Conservation (phyloP, 495 filamentous ascomycete genomes). For the Xylaria castorea region DNA sequence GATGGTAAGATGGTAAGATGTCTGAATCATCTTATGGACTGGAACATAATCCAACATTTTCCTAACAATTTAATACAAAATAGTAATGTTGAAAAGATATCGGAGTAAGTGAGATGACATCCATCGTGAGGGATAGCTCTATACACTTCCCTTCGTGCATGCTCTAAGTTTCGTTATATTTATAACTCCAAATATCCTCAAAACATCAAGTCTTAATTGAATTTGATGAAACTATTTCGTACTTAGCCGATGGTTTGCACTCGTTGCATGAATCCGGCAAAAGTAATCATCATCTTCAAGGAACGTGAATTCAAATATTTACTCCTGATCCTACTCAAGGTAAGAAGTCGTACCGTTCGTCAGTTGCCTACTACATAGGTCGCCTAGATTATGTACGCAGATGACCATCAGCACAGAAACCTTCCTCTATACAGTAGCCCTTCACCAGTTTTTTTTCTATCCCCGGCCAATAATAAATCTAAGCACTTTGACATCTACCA, state of each 20-base stretch:
- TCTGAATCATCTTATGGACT: not conserved
- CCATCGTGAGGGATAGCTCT: not conserved
- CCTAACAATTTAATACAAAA: not conserved
- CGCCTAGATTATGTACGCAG: not conserved
- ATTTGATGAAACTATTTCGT: not conserved
- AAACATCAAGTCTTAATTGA: not conserved
- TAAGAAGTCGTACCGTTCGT: not conserved
- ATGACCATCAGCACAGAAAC: not conserved
- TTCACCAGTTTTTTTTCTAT: not conserved
- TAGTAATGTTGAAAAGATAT: not conserved
- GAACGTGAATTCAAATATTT: not conserved
- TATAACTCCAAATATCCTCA: not conserved
- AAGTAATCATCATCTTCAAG: not conserved
- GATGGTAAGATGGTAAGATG: no score
- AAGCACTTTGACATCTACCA: constrained; percentile 56
- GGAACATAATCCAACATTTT: not conserved
- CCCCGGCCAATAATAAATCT: not conserved
- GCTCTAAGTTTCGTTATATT: not conserved
- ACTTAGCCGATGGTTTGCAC: not conserved
- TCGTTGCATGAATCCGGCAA: not conserved
- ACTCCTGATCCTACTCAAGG: not conserved
- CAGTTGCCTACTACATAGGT: not conserved
- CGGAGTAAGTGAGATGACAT: not conserved
- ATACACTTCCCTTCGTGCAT: not conserved
- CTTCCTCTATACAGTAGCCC: not conserved